Evolutionary conservation across 257 asterid genomes (phyloP).

Genomic region (Solanum dulcamara): DNA sequence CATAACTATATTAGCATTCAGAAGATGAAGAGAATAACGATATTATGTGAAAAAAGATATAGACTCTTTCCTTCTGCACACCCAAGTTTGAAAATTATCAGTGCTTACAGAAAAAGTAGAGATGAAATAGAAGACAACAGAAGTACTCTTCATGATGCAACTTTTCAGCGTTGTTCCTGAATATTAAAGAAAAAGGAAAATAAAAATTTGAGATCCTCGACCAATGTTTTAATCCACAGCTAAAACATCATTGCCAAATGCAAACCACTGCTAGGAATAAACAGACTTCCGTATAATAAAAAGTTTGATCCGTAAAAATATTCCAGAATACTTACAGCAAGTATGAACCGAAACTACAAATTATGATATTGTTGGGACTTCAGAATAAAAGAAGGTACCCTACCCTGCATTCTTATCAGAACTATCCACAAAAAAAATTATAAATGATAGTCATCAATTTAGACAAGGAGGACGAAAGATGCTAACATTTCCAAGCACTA

Average conservation of each 20-base stretch:
- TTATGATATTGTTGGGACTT: neutral
- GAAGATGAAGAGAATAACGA: neutral
- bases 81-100: neutral
- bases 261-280: neutral
- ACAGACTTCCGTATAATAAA: neutral
- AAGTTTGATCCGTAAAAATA: neutral
- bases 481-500: neutral
- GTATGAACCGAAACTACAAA: neutral
- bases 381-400: neutral
- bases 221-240: neutral
- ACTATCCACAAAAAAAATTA: neutral
- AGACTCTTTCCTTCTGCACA: neutral
- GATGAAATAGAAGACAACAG: neutral
- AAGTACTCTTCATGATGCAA: neutral
- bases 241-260: neutral
- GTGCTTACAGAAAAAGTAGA: neutral
- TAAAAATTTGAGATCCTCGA: neutral
- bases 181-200: neutral
- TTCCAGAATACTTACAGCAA: neutral
- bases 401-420: neutral
- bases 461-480: neutral
- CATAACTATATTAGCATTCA: neutral
- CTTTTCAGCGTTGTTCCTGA: neutral
- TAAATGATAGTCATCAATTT: neutral
- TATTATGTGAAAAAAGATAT: neutral